Evolutionary conservation across 2,329 filamentous ascomycete species (phyloP), one percentile per base, ranked within the genome.

Genomic region (Paecilomyces dactylethromorphus): DNA sequence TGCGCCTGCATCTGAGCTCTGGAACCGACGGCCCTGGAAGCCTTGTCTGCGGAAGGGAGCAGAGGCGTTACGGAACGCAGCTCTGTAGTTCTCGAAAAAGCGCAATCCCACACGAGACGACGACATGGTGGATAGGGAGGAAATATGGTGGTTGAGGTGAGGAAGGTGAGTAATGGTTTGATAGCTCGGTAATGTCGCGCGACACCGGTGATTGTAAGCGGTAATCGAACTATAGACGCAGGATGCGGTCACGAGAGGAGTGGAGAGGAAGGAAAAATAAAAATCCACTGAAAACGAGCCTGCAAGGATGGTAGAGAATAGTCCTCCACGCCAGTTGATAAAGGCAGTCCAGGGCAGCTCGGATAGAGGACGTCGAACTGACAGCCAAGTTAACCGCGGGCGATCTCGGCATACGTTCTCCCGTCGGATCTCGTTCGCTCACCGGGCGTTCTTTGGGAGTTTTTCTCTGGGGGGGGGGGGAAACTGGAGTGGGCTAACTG

Each of bases 1-100:
- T 56, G 73, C 74, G 56, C 76, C 76, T 63, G 81, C 79, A 50
- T 86, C 80, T 52, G 87, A 87, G 76, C 87, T 91, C 78, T 90
- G 87, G 76, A 84, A 91, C 74, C 90, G 84, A 70, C 84, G 85
- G 65, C 82, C 69, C 61, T 73, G 76, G 71, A 78, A 76, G 67
- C 73, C 70, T 66, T 72, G 74, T 68, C 75, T 72, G 69, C 79
- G 84, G 82, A 77, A 82, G 74, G 76, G 81, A 74, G 68, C 82
- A 79, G 75, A 82, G 77, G 69, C 78, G 75, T 73, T 79, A 75
- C 74, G 82, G 79, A 74, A 78, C 69, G 80, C 81, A 70, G 69
- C 67, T 58, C 74, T 72, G 58, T 77, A 72, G 72, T 75, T 76
- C 71, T 83, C 80, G 71, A 81, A 79, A 69, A 82, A 79, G 69